Evolutionary conservation across 352 stramenopile genomes (phyloP).

Genomic region (Phytophthora cactorum): DNA sequence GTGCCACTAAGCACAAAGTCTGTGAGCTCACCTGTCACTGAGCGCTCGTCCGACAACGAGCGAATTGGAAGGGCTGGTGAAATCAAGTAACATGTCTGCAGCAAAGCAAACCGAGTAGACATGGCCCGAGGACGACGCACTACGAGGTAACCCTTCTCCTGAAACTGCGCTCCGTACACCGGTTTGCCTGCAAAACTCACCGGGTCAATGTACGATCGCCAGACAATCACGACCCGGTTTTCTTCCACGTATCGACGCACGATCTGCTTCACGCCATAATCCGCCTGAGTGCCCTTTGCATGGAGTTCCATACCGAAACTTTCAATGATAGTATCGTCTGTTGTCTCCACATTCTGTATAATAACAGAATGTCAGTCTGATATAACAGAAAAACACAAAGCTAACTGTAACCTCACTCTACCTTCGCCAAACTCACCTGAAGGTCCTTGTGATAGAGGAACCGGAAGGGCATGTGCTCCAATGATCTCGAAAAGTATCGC

Average conservation of each 20-base stretch:
- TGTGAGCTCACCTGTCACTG: conserved; percentile 37
- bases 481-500: conserved; percentile 54
- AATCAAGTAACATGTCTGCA: conserved; percentile 68
- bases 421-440: conserved; percentile 34
- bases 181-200: conserved; percentile 57
- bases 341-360: conserved; percentile 36
- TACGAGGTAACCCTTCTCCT: conserved; percentile 64
- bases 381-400: not conserved
- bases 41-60: conserved; percentile 31
- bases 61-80: conserved; percentile 49
- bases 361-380: conserved; percentile 9
- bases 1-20: conserved; percentile 50
- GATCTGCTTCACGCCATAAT: conserved; percentile 68
- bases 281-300: conserved; percentile 52
- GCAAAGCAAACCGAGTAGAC: conserved; percentile 38
- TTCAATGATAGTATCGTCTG: conserved; percentile 67
- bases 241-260: conserved; percentile 52
- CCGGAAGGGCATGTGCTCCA: conserved; percentile 49
- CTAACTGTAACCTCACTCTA: too few relatives aligned
- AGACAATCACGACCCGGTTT: conserved; percentile 62
- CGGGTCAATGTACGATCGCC: conserved; percentile 58
- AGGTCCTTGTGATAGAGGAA: conserved; percentile 52
- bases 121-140: conserved; percentile 47
- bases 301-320: conserved; percentile 61
- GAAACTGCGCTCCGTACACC: conserved; percentile 48